Percentiles rank a stretch among this genome's conserved stretches.
Evolutionary conservation across 1,284 basidiomycete genomes (phyloP).

Genomic region (Sanghuangporus sanghuang): DNA sequence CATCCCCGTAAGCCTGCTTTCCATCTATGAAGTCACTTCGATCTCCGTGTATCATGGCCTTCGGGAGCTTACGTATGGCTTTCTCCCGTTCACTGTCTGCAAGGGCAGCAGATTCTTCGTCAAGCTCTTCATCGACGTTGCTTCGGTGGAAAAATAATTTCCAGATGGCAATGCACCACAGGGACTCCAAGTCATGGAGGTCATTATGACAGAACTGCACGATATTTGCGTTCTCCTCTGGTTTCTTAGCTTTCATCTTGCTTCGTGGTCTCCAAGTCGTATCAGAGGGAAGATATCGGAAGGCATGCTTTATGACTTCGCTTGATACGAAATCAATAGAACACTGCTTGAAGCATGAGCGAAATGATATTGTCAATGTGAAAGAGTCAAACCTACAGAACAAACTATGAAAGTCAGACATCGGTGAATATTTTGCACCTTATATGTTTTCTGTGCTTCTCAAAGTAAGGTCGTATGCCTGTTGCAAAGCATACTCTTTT

Average conservation of each 20-base stretch:
- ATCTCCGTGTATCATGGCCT: not conserved
- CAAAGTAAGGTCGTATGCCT: too few species aligned
- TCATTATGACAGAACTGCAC: not conserved
- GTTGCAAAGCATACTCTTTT: too few species aligned
- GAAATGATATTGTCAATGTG: not conserved
- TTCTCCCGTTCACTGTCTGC: not conserved
- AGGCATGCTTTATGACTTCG: too few species aligned
- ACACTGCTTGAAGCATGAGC: not conserved
- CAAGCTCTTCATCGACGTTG: not conserved
- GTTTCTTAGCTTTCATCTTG: not conserved
- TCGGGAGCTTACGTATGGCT: not conserved
- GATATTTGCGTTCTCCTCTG: not conserved
- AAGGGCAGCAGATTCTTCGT: not conserved
- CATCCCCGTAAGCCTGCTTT: too few species aligned
- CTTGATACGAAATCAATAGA: not conserved
- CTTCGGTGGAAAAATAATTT: not conserved
- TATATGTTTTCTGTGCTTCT: not conserved
- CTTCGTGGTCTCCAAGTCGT: not conserved
- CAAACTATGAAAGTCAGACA: too few species aligned
- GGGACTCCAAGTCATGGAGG: constrained; percentile 2
- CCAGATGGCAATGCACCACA: constrained; percentile 4
- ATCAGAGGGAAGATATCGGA: too few species aligned
- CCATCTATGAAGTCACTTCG: not conserved
- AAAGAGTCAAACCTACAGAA: not conserved
- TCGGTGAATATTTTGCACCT: too few species aligned